A percentile compares a stretch with the other conserved stretches of the same genome.
Conservation (phyloP, 2,329 filamentous ascomycete genomes). For the Fusarium sarcochroum region DNA sequence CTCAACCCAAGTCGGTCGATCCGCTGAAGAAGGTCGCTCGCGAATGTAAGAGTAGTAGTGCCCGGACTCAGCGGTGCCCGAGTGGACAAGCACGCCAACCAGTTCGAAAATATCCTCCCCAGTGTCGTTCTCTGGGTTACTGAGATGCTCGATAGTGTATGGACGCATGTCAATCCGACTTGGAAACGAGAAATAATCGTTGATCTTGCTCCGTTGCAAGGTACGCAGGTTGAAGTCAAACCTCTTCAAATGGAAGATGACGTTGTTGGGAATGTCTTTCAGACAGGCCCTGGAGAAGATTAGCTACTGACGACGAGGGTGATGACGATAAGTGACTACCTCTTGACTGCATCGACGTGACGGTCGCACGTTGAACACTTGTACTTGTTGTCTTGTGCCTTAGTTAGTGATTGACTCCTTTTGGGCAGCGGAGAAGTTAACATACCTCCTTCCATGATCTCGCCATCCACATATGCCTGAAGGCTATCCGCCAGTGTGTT, state of each 20-base stretch:
- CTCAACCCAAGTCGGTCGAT: constrained; percentile 79
- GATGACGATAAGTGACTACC: constrained; percentile 60
- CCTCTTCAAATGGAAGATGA: constrained; percentile 95
- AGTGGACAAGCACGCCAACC: constrained; percentile 94
- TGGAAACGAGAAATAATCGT: constrained; percentile 94
- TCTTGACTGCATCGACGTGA: constrained; percentile 93
- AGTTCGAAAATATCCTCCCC: constrained; percentile 88
- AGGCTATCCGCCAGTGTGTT: constrained; percentile 86
- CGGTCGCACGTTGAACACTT: constrained; percentile 92
- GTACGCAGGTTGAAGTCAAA: constrained; percentile 86
- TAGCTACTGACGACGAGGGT: background rate
- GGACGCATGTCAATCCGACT: constrained; percentile 85
- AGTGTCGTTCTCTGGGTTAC: constrained; percentile 67
- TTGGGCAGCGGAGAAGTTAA: constrained; percentile 6
- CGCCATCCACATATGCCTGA: constrained; percentile 94
- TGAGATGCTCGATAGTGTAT: constrained; percentile 90
- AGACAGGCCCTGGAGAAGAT: constrained; percentile 78
- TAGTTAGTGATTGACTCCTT: constrained; percentile 19
- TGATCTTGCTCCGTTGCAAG: constrained; percentile 90
- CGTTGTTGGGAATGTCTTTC: constrained; percentile 91
- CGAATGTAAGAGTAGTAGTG: constrained; percentile 98
- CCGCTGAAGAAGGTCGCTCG: constrained; percentile 73
- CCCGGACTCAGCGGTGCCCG: constrained; percentile 91
- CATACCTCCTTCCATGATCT: constrained; percentile 91
- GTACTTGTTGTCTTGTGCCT: constrained; percentile 88